Evolutionary conservation across 208 protist genomes (phyloP).

Genomic region (Herpetomonas tarakana): DNA sequence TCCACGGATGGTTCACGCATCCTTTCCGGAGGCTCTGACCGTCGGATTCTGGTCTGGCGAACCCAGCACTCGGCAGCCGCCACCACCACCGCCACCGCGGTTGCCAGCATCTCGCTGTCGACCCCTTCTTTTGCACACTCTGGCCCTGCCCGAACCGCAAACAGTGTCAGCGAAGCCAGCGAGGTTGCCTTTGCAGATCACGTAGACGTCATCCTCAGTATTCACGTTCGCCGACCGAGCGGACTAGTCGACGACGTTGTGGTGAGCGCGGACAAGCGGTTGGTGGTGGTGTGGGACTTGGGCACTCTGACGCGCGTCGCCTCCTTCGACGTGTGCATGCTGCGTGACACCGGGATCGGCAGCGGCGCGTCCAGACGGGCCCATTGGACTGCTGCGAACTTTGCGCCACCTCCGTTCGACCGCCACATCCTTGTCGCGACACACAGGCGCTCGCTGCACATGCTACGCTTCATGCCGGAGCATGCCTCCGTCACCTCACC

Average conservation of each 20-base stretch:
- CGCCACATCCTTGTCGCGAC: background rate
- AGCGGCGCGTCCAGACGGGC: background rate
- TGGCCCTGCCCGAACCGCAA: too few relatives aligned
- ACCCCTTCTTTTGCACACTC: too few relatives aligned
- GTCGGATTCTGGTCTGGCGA: constrained; percentile 4
- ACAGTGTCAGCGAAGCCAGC: too few relatives aligned
- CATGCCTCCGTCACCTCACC: too few relatives aligned
- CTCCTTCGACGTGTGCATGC: constrained; percentile 9
- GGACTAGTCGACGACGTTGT: constrained; percentile 8
- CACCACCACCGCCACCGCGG: background rate
- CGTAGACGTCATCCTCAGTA: background rate
- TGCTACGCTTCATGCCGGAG: background rate
- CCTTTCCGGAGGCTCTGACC: constrained; percentile 5
- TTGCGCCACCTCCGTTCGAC: constrained; percentile 1
- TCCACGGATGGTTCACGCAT: background rate
- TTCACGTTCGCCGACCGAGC: background rate
- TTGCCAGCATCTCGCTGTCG: background rate
- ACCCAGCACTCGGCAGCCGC: background rate
- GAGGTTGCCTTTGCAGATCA: constrained; percentile 1
- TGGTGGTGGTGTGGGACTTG: constrained; percentile 24
- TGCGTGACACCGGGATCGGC: background rate
- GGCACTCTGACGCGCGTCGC: constrained; percentile 7
- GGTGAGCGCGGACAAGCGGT: constrained; percentile 18
- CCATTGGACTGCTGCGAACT: background rate
- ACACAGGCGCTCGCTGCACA: background rate